These are phyloP conservation scores for Penicillium paneum DNA, from an alignment of 2,329 filamentous ascomycete genomes.

Conservation along the genomic window DNA sequence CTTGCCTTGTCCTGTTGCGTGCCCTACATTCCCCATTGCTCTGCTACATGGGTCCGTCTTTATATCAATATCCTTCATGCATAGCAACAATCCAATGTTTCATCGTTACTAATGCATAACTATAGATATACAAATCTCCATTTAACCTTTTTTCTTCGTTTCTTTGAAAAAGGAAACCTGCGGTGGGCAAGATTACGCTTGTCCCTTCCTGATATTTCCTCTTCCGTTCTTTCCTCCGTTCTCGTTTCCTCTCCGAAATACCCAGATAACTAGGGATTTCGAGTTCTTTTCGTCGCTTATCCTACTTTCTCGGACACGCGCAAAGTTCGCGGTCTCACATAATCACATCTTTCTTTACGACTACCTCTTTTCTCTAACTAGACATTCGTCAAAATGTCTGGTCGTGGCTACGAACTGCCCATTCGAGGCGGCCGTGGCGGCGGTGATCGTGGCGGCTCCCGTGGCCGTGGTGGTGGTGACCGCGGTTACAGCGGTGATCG, in stretches of 20 bases:
- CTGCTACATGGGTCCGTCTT: not conserved
- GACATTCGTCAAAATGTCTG: not conserved
- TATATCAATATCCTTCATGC: not conserved
- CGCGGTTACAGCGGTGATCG: conserved; percentile 5
- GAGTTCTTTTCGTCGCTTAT: not conserved
- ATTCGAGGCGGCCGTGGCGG: conserved; percentile 7
- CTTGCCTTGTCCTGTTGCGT: not conserved
- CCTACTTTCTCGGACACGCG: not conserved
- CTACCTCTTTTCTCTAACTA: not conserved
- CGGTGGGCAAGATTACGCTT: not conserved
- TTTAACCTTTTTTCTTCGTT: not conserved
- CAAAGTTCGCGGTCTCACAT: not conserved
- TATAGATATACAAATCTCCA: not conserved
- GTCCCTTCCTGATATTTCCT: not conserved
- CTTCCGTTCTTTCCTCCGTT: not conserved
- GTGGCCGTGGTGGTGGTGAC: conserved; percentile 3
- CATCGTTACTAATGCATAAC: not conserved
- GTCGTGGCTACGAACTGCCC: not conserved
- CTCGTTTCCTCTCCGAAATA: not conserved
- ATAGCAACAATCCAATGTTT: not conserved
- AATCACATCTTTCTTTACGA: not conserved
- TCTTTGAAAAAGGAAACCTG: not conserved
- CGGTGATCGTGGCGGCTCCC: not conserved
- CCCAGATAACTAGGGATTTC: not conserved
- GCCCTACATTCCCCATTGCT: not conserved